Evolutionary conservation across 441 rosid species (phyloP), one percentile per base, ranked within the genome.

Genomic region (Adansonia grandidieri): DNA sequence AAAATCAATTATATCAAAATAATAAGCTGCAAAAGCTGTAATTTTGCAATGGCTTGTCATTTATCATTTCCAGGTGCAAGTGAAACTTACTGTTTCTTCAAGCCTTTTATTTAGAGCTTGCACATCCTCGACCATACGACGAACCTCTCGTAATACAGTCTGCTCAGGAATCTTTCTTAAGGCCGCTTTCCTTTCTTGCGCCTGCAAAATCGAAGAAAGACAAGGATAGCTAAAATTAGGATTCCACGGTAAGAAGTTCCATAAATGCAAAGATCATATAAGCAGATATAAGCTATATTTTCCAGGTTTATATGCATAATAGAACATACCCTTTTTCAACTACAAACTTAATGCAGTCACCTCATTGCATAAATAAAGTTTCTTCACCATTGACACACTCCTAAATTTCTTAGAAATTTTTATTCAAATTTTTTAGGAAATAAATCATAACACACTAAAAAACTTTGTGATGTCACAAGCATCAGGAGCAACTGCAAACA

Each of bases 51-150:
- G 13, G 68, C 45, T 73, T 37, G 75, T 57, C 58, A 62, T 44
- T 5, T 58, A 50, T 42, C 17, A 48, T 48, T 37, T 32, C 61
- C 10, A 24, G 50, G 9, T 47, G 48, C 64, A 20, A 65, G 9
- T 8, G n/a, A 56, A 63, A 79, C 87, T 73, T 77, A 91, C 92
- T 20, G 95, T 89, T 78, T 87, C 89, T 80, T 91, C 93, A 50
- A 91, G 87, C 81, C 78, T 86, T 78, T 81, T 89, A 83, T 91
- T 95, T 69, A 95, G 80, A 66, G 73, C 79, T 82, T 89, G 94
- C 99, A 95, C 93, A 80, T 93, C 88, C 79, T 93, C 94, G 68
- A 95, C 99, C 99, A 95, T 89, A 0, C 84, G 89, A 13, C 95
- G 97, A 78, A 95, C 93, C 86, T 92, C 98, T 42, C 88, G 58